phyloP scores from a whole-genome alignment of 768 basidiomycete species.

The Auriscalpium microsporum region DNA sequence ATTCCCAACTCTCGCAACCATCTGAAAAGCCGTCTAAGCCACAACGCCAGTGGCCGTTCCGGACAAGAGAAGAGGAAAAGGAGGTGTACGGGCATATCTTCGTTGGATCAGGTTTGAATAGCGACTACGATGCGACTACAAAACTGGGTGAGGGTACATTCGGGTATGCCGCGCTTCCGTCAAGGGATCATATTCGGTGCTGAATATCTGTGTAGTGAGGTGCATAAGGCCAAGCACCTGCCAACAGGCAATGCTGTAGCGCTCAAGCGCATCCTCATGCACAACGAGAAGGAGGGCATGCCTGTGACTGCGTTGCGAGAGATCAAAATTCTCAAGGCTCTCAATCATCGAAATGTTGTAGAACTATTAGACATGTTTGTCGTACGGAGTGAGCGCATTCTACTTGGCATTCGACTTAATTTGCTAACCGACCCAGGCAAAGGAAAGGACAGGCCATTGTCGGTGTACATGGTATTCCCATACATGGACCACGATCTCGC shows the following conservation, averaged over 20 bases:
- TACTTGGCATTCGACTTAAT: not conserved
- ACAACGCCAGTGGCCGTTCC: conserved; percentile 33
- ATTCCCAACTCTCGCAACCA: not conserved
- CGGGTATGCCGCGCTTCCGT: conserved; percentile 41
- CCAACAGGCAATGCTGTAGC: conserved; percentile 61
- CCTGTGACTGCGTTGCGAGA: conserved; percentile 94
- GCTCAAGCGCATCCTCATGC: conserved; percentile 91
- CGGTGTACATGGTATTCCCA: conserved; percentile 97
- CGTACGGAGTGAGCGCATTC: conserved; percentile 51
- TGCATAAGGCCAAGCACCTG: conserved; percentile 77
- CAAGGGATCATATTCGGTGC: no score
- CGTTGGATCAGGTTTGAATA: conserved; percentile 59
- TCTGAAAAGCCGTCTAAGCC: not conserved
- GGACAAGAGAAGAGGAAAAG: conserved; percentile 57
- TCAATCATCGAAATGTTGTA: conserved; percentile 81
- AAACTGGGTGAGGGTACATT: conserved; percentile 97
- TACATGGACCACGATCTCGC: conserved; percentile 99
- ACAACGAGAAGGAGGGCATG: conserved; percentile 95
- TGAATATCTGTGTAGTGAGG: conserved; percentile 47
- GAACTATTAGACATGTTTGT: conserved; percentile 91
- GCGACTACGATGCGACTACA: conserved; percentile 71
- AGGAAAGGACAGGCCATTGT: conserved; percentile 56
- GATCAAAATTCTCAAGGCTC: conserved; percentile 90
- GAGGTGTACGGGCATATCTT: conserved; percentile 62
- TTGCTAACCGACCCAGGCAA: conserved; percentile 36